These are phyloP conservation scores for Trametes maxima DNA, from an alignment of 768 basidiomycete genomes.

Conservation along the genomic window DNA sequence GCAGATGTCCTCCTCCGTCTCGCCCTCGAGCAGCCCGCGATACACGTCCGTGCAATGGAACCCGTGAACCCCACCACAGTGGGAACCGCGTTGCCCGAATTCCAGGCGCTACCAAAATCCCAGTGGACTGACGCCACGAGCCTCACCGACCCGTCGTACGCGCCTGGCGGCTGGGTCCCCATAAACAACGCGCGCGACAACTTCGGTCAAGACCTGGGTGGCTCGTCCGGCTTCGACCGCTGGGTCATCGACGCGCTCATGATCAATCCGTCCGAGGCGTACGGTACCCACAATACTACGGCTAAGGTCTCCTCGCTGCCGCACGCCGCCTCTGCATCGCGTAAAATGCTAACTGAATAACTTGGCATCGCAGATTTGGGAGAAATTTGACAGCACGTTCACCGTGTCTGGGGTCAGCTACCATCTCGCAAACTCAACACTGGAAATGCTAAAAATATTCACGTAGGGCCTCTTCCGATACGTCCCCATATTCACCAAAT, in stretches of 20 bases:
- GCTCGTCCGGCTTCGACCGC: slow-evolving; percentile 65
- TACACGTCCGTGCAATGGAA: slow-evolving; percentile 56
- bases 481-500: slow-evolving; percentile 59
- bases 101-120: slow-evolving; percentile 48
- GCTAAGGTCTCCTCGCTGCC: slow-evolving; percentile 47
- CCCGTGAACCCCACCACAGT: slow-evolving; percentile 45
- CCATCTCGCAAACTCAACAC: not conserved
- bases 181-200: slow-evolving; percentile 52
- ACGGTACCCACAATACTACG: slow-evolving; percentile 71
- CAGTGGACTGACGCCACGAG: slow-evolving; percentile 27
- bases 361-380: slow-evolving; percentile 62
- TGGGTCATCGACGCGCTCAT: slow-evolving; percentile 63
- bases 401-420: slow-evolving; percentile 47
- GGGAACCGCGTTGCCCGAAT: slow-evolving; percentile 50
- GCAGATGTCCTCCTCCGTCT: slow-evolving; percentile 51
- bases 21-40: slow-evolving; percentile 55
- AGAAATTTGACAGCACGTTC: slow-evolving; percentile 65
- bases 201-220: slow-evolving; percentile 56
- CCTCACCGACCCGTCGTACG: slow-evolving; percentile 49
- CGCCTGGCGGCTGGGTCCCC: slow-evolving; percentile 54
- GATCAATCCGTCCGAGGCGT: slow-evolving; percentile 73
- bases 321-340: not conserved
- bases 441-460: not conserved
- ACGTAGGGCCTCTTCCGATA: slow-evolving; percentile 45
- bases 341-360: not conserved